Percentiles rank a stretch among this genome's conserved stretches.
Evolutionary conservation across 176 grass and related monocot species (phyloP).

Genomic region (Miscanthus lutarioriparius): DNA sequence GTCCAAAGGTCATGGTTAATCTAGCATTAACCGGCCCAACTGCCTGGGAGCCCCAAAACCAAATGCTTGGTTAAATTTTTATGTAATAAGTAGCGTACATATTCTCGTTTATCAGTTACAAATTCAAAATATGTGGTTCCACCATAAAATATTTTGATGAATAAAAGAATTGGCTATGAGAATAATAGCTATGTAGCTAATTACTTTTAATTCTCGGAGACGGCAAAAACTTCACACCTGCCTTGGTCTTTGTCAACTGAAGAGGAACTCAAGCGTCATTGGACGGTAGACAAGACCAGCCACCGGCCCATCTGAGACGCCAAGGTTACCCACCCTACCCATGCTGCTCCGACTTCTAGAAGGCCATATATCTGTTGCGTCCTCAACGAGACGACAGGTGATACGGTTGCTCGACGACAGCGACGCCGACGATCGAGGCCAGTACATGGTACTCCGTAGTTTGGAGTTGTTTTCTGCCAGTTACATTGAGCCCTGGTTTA

Average conservation of each 20-base stretch:
- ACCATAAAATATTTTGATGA: too few relatives aligned
- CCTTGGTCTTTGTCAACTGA: background rate
- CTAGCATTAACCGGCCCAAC: too few relatives aligned
- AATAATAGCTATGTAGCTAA: too few relatives aligned
- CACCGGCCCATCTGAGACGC: background rate
- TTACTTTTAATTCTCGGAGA: background rate
- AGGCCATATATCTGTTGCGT: background rate
- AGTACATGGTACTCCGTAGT: too few relatives aligned
- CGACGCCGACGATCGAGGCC: background rate
- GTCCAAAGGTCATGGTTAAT: too few relatives aligned
- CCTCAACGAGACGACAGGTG: background rate
- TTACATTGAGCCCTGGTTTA: too few relatives aligned
- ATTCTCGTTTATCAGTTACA: too few relatives aligned
- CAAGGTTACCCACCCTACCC: background rate
- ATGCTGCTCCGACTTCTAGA: background rate
- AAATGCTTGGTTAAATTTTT: too few relatives aligned
- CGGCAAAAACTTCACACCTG: background rate
- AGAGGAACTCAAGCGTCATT: background rate
- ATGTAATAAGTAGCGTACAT: too few relatives aligned
- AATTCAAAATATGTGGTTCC: too few relatives aligned
- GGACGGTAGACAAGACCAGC: background rate
- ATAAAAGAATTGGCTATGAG: too few relatives aligned
- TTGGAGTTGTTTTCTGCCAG: background rate
- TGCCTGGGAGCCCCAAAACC: too few relatives aligned
- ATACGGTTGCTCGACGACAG: background rate